Base-by-base conservation (phyloP, 1,284 basidiomycete genomes). In the Chalciporus sp. region DNA sequence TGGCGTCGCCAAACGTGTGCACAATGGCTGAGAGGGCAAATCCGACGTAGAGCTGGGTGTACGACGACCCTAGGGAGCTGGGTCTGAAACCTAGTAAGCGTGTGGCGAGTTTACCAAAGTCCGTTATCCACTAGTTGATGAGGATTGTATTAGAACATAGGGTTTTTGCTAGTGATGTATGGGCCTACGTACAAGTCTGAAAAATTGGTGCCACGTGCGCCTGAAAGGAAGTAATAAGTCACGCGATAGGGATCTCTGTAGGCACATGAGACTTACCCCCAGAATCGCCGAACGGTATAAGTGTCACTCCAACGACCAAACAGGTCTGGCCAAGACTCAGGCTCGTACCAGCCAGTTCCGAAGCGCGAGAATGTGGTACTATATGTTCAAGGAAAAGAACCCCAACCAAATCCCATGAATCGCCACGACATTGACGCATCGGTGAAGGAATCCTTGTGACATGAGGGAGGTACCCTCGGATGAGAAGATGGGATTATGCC, bases 241-340 rank as follows among this genome's bases (percentile, higher is more conserved):
- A n/a, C n/a, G n/a, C n/a, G n/a, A n/a, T n/a, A n/a, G n/a, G n/a
- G n/a, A n/a, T n/a, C n/a, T n/a, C n/a, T n/a, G n/a, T n/a, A n/a
- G 26, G 20, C n/a, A 27, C 51, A 19, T 17, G 8, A 8, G 7
- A 62, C 69, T 43, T 42, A 74, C 74, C 72, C 70, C 74, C 74
- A 75, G 42, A 73, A 63, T 9, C 63, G 63, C 23, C 72, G 63
- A 4, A 75, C 53, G 7, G 72, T 73, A 53, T 72, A 74, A 2
- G 71, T 65, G 31, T 73, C 71, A 4, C 56, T 57, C 68, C 65
- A 71, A 16, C 26, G 43, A 11, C 75, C 72, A 54, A 67, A 74
- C 2, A 66, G 19, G 26, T 66, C 65, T 2, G 73, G 73, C 71
- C 73, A 76, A 33, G 69, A 63, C 16, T 54, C 54, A 0, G 73